Base-by-base conservation (phyloP, 768 basidiomycete genomes). In the Rhodotorula sphaerocarpa region DNA sequence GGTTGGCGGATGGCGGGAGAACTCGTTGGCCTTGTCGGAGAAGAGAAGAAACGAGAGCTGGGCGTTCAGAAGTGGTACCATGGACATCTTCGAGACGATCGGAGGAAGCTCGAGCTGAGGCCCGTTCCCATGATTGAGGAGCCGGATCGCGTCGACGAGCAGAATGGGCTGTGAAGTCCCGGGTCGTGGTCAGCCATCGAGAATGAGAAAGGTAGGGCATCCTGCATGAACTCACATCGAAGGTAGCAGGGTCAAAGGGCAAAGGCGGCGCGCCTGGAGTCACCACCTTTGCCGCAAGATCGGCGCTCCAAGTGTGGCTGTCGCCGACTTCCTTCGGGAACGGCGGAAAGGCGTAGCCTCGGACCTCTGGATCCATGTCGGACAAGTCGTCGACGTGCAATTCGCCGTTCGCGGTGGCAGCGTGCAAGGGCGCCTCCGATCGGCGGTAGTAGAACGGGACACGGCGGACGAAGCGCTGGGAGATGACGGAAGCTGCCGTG, bases 41-140 rank as follows among this genome's bases (percentile, higher is more conserved):
- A 57, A 66, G 33, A 73, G 61, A 2, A 73, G 70, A 34, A 47
- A 62, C 11, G 64, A 65, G 33, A 73, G 66, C 33, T 71, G 72
- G 5, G 60, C 43, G 27, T 61, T 56, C 43, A 67, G 23, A 9
- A 73, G 47, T 2, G 63, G 53, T 20, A 42, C 25, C 66, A 64
- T 18, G 15, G 64, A 47, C 21, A 55, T 57, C 47, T 47, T 48
- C 21, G 53, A 39, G 4, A 47, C 43, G 7, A 20, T n/a, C 44
- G 16, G 30, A 48, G 41, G 45, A 3, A 44, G 23, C 11, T 59
- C 59, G 12, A 51, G 31, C 21, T 33, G 25, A 12, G 62, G 61
- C 1, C 59, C 44, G 44, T 51, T 54, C 16, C 58, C 48, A 20
- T 61, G 61, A 28, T 55, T 59, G 27, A 73, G 50, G 28, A 70